phyloP scores from a whole-genome alignment of 768 basidiomycete genomes.

The Tylopilus intermedius region DNA sequence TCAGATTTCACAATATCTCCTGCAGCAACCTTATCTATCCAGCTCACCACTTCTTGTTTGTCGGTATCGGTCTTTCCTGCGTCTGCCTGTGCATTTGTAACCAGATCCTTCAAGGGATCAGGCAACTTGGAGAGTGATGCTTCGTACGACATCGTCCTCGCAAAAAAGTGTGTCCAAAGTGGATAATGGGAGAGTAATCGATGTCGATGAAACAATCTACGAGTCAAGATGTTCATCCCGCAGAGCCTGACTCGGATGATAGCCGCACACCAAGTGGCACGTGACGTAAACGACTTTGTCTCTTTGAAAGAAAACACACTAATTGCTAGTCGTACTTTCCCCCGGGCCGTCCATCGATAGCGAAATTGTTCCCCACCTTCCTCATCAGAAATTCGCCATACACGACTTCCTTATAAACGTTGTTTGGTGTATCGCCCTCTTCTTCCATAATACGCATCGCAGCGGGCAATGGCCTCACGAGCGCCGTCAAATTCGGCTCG shows the following conservation, averaged over 20 bases:
- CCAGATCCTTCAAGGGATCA: slow-evolving; percentile 52
- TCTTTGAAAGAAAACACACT: neutral
- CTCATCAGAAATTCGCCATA: slow-evolving; percentile 76
- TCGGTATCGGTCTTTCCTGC: slow-evolving; percentile 58
- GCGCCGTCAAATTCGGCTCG: slow-evolving; percentile 80
- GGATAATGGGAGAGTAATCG: slow-evolving; percentile 13
- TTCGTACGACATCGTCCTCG: slow-evolving; percentile 50
- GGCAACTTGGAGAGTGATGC: slow-evolving; percentile 43
- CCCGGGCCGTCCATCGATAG: slow-evolving; percentile 27
- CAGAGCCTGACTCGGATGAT: no score
- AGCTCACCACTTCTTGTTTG: slow-evolving; percentile 56
- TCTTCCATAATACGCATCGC: slow-evolving; percentile 39
- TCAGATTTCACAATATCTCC: slow-evolving; percentile 45
- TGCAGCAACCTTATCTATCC: slow-evolving; percentile 62
- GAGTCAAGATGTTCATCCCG: slow-evolving; percentile 18
- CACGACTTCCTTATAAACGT: slow-evolving; percentile 44
- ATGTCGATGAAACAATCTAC: slow-evolving; percentile 21
- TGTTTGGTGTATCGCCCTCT: slow-evolving; percentile 18
- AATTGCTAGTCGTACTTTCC: slow-evolving; percentile 28
- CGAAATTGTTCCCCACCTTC: slow-evolving; percentile 77
- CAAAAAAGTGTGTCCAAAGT: slow-evolving; percentile 10
- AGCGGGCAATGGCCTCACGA: slow-evolving; percentile 59
- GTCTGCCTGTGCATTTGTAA: slow-evolving; percentile 34
- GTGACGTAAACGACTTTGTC: slow-evolving; percentile 17
- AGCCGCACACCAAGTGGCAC: slow-evolving; percentile 14